Percentiles rank a stretch among this genome's conserved stretches.
Conservation (phyloP, 2,329 filamentous ascomycete genomes). For the Fusarium proliferatum region DNA sequence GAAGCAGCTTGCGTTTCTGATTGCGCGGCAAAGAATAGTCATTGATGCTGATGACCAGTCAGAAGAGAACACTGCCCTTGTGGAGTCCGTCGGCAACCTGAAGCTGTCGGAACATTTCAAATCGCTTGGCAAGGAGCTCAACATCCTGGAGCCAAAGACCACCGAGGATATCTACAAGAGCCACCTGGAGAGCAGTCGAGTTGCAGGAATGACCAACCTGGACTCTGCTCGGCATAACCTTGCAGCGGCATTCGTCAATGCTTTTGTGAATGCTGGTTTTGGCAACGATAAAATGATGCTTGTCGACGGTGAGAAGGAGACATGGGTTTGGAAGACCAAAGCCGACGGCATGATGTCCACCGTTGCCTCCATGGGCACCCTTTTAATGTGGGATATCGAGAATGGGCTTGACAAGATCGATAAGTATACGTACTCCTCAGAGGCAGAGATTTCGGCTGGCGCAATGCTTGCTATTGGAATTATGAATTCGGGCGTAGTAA, state of each 20-base stretch:
- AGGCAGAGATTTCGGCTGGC: constrained; percentile 87
- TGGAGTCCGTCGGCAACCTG: constrained; percentile 87
- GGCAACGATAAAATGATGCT: constrained; percentile 99
- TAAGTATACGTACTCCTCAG: constrained; percentile 87
- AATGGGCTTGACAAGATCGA: constrained; percentile 93
- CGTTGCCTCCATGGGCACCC: constrained; percentile 89
- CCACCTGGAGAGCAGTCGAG: constrained; percentile 93
- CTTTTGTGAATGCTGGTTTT: constrained; percentile 95
- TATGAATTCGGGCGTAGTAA: constrained; percentile 89
- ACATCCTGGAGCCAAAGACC: constrained; percentile 95
- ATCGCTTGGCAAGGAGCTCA: constrained; percentile 91
- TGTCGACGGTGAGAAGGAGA: constrained; percentile 85
- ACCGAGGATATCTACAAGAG: constrained; percentile 99
- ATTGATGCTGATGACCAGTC: constrained; percentile 74
- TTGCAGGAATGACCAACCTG: constrained; percentile 91
- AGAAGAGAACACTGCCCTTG: constrained; percentile 78
- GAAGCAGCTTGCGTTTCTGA: constrained; percentile 93
- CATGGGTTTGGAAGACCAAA: constrained; percentile 99
- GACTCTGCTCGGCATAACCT: constrained; percentile 97
- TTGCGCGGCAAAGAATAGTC: constrained; percentile 90
- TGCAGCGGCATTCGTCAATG: constrained; percentile 95
- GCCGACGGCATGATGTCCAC: constrained; percentile 98
- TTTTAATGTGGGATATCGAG: constrained; percentile 94
- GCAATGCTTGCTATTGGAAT: constrained; percentile 94
- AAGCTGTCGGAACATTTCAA: constrained; percentile 94